Evolutionary conservation across 768 basidiomycete genomes (phyloP), one percentile per base, ranked within the genome.

Genomic region (Dioszegia crocea): DNA sequence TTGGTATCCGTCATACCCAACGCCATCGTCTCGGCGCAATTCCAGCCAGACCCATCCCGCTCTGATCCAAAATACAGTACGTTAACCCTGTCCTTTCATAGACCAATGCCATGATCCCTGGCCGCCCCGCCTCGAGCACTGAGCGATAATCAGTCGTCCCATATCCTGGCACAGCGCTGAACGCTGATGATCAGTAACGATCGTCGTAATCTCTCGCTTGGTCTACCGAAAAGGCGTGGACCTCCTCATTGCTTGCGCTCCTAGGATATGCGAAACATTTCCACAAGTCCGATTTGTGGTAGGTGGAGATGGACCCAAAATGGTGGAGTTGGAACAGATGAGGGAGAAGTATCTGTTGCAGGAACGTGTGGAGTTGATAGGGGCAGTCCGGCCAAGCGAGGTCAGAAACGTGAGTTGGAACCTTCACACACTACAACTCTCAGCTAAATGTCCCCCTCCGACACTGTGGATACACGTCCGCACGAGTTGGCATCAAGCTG

Each of bases 201-300:
- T 99, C 44, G 86, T 99, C 2, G 84, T 96, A 12, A 77, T 99
- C 11, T 91, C 91, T 1, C 85, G 96, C 14, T 80, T 98, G 29
- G 91, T 88, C 0, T 97, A 98, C 70, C 84, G 96, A 48, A 99
- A 98, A 79, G 96, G 96, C 0, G 86, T 99, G 52, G 96, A 99
- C 71, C 83, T 99, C 2, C 84, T 99, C 4, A 88, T 98, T 0
- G 91, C 91, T 0, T 88, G 89, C 0, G 89, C 91, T 0, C 96
- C 96, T 0, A 83, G 86, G 23, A 89, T 99, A 57, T 98, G 94
- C 67, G 82, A 82, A 1, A 79, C 83, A 0, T 94, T 90, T 73
- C 88, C 91, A 0, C 84, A 91, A 61, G 90, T 98, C 47, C 84
- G 85, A 40, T 96, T 98, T 67, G 78, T 98, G 43, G 82, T 99